Evolutionary conservation across 225 moss, liverwort and hornwort genomes (phyloP).

Genomic region (Asterella californica): DNA sequence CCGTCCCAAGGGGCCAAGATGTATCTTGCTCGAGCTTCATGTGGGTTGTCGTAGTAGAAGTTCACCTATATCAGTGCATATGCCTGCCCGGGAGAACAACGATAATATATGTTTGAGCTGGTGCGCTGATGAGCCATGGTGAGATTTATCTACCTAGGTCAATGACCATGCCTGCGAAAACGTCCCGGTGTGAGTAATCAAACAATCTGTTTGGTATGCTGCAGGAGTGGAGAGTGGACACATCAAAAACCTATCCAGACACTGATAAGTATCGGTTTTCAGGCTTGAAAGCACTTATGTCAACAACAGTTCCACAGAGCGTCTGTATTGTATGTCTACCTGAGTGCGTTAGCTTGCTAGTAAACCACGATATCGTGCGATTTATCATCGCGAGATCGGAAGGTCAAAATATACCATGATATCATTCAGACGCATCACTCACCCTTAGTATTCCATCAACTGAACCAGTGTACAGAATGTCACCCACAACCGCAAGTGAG

Average conservation of each 20-base stretch:
- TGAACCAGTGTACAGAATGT: conserved; percentile 46
- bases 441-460: conserved; percentile 55
- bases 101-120: background rate
- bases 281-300: background rate
- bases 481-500: conserved; percentile 40
- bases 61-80: conserved; percentile 29
- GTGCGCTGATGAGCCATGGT: background rate
- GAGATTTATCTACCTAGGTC: background rate
- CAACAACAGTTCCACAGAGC: background rate
- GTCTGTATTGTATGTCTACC: background rate
- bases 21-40: conserved; percentile 9
- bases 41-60: background rate
- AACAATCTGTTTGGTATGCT: background rate
- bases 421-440: conserved; percentile 7
- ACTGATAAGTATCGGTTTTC: too few relatives aligned
- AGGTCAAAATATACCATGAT: background rate
- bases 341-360: background rate
- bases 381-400: background rate
- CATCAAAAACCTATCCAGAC: too few relatives aligned
- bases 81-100: conserved; percentile 21
- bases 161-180: conserved; percentile 18
- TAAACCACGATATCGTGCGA: background rate
- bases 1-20: background rate
- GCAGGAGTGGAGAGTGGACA: too few relatives aligned
- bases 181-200: background rate